Percentiles rank a stretch among this genome's conserved stretches.
These are phyloP conservation scores for Aspergillus terreus DNA, from an alignment of 2,329 filamentous ascomycete species.

Conservation along the genomic window DNA sequence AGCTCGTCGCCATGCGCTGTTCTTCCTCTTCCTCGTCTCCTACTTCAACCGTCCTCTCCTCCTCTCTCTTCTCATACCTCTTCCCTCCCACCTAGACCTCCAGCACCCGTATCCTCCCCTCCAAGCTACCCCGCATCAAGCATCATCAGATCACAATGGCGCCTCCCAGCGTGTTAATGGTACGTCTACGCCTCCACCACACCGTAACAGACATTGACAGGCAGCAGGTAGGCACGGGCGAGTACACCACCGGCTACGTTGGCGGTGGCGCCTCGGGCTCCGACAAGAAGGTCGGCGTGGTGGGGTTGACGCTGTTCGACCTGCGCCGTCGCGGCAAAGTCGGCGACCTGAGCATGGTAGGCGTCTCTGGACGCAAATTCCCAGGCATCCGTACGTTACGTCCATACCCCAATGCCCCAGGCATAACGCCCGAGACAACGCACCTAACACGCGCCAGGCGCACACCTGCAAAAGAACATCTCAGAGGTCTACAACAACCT, in stretches of 20 bases:
- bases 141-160: constrained; percentile 41
- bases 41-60: background rate
- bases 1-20: too few relatives aligned
- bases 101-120: background rate
- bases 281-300: constrained; percentile 95
- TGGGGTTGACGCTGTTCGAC: constrained; percentile 85
- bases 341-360: constrained; percentile 80
- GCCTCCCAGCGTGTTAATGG: constrained; percentile 67
- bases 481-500: constrained; percentile 81
- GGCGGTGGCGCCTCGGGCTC: constrained; percentile 77
- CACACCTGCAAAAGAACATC: constrained; percentile 86
- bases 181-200: constrained; percentile 31
- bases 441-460: constrained; percentile 47
- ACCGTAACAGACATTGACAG: constrained; percentile 3
- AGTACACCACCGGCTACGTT: constrained; percentile 95
- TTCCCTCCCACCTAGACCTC: background rate
- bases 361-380: constrained; percentile 83
- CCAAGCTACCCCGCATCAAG: background rate
- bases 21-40: background rate
- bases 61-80: background rate
- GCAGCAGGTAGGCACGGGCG: constrained; percentile 75
- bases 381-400: constrained; percentile 79
- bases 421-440: too few relatives aligned
- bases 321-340: constrained; percentile 86
- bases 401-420: constrained; percentile 12